Percentiles rank a stretch among this genome's conserved stretches.
These are phyloP conservation scores for Clarkia xantiana DNA, from an alignment of 345 rosid genomes.

Conservation along the genomic window DNA sequence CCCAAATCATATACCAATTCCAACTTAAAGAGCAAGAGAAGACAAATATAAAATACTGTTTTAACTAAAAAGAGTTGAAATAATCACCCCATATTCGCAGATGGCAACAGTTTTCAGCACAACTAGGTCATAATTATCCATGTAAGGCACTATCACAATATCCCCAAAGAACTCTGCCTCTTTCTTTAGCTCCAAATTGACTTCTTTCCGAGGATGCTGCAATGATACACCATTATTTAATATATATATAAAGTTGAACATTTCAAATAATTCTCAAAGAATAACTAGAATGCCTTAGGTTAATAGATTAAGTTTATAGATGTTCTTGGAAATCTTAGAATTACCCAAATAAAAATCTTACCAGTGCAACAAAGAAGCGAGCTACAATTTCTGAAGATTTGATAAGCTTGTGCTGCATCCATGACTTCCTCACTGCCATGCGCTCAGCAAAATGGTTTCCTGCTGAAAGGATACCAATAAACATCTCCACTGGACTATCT, in stretches of 20 bases:
- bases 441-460: conserved; percentile 93
- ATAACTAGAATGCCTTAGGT: too few species aligned
- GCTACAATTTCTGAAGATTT: conserved; percentile 74
- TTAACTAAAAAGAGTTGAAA: background rate
- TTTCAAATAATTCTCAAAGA: background rate
- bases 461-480: conserved; percentile 82
- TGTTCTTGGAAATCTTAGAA: too few species aligned
- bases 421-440: conserved; percentile 90
- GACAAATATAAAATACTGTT: background rate
- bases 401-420: conserved; percentile 86
- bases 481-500: conserved; percentile 48
- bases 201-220: conserved; percentile 81
- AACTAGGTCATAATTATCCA: conserved; percentile 93
- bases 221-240: background rate
- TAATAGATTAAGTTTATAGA: too few species aligned
- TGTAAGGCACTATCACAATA: conserved; percentile 74
- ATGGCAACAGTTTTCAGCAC: conserved; percentile 92
- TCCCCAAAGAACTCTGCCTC: conserved; percentile 95
- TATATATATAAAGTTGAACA: conserved; percentile 4
- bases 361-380: conserved; percentile 91
- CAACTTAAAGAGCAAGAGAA: background rate
- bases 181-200: conserved; percentile 75
- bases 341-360: too few species aligned
- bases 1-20: conserved; percentile 4
- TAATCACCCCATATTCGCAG: conserved; percentile 85